phyloP scores from a whole-genome alignment of 495 filamentous ascomycete species.

The Niebla homalea region DNA sequence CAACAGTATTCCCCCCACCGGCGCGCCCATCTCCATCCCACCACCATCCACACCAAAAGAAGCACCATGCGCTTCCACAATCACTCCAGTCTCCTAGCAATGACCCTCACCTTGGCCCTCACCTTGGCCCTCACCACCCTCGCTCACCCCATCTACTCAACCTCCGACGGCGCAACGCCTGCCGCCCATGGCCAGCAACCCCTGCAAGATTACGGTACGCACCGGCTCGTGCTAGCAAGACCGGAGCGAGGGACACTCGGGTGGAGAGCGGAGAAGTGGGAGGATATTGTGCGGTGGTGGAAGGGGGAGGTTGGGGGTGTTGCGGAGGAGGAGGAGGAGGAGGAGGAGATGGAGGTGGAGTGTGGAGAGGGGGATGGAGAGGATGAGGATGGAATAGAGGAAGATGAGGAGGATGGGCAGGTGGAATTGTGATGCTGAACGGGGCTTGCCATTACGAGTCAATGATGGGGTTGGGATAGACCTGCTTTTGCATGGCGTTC shows the following conservation, averaged over 20 bases:
- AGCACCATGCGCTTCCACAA: background rate
- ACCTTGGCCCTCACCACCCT: background rate
- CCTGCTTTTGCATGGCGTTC: no score
- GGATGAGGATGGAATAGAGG: constrained; percentile 85
- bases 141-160: background rate
- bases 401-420: constrained; percentile 90
- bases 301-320: background rate
- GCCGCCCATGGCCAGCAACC: background rate
- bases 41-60: background rate
- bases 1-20: no score
- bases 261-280: background rate
- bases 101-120: background rate
- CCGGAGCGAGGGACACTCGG: background rate
- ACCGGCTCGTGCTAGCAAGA: background rate
- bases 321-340: constrained; percentile 21
- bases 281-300: background rate
- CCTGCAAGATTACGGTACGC: no score
- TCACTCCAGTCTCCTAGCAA: background rate
- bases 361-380: constrained; percentile 78
- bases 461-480: no score
- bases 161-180: background rate
- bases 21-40: background rate
- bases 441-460: background rate
- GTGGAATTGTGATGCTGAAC: constrained; percentile 49
- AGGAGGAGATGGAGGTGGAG: constrained; percentile 51